Percentiles rank a stretch among this genome's conserved stretches.
Conservation (phyloP, 208 protist species). For the Leishmania guyanensis region DNA sequence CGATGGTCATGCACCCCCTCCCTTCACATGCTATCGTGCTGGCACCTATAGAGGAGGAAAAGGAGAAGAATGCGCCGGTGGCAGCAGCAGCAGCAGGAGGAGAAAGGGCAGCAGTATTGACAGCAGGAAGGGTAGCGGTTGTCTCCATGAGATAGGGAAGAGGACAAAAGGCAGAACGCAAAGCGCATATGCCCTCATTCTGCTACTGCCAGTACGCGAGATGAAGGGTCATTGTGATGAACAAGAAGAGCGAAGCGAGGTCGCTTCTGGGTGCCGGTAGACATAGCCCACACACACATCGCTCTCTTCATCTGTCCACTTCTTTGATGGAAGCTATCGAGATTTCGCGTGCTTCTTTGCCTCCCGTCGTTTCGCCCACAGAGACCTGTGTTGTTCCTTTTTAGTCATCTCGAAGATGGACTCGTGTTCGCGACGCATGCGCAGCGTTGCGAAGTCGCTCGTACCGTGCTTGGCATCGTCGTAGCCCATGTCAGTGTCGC, state of each 20-base stretch:
- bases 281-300: not conserved
- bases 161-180: no score
- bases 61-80: not conserved
- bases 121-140: not conserved
- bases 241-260: not conserved
- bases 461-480: slow-evolving; percentile 85
- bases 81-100: not conserved
- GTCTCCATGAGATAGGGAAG: not conserved
- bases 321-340: not conserved
- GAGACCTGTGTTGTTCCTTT: slow-evolving; percentile 83
- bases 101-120: not conserved
- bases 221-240: not conserved
- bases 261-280: not conserved
- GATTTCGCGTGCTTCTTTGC: slow-evolving; percentile 43
- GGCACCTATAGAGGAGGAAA: not conserved
- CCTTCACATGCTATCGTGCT: not conserved
- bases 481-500: slow-evolving; percentile 83
- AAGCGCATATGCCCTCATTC: not conserved
- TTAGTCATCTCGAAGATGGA: slow-evolving; percentile 90
- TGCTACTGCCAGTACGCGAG: not conserved
- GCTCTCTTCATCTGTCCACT: not conserved
- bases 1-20: not conserved
- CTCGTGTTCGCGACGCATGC: slow-evolving; percentile 89
- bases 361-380: slow-evolving; percentile 87
- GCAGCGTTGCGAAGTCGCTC: slow-evolving; percentile 82